These are phyloP conservation scores for Sporobolomyces pararoseus DNA, from an alignment of 768 basidiomycete species.

Conservation along the genomic window DNA sequence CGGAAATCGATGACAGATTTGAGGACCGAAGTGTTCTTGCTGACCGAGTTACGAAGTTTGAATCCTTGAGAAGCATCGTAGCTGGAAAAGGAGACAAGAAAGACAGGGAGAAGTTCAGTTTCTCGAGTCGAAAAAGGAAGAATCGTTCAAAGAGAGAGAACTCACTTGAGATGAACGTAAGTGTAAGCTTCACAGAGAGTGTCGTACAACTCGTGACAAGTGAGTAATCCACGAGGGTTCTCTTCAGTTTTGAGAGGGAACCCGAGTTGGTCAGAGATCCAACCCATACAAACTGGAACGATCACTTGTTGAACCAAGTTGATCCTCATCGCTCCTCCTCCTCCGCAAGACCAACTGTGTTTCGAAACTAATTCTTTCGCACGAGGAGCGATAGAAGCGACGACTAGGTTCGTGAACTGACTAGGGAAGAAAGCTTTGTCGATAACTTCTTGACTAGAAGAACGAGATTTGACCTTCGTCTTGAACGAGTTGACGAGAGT, in stretches of 20 bases:
- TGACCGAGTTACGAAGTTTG: constrained; percentile 16
- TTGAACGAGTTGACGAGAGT: neutral
- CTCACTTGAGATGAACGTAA: constrained; percentile 27
- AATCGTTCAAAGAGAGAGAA: neutral
- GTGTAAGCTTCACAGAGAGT: constrained; percentile 22
- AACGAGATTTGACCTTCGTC: neutral
- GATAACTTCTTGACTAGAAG: neutral
- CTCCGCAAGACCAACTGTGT: constrained; percentile 42
- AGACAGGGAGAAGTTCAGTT: too few species aligned
- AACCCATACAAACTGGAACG: constrained; percentile 58
- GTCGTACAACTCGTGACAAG: constrained; percentile 15
- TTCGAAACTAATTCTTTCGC: neutral
- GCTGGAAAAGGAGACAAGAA: too few species aligned
- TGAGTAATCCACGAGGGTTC: constrained; percentile 24
- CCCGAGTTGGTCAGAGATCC: constrained; percentile 20
- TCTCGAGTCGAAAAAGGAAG: neutral
- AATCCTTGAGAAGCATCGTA: constrained; percentile 17
- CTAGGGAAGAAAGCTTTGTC: neutral
- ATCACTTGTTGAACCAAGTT: constrained; percentile 68
- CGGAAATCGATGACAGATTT: constrained; percentile 11
- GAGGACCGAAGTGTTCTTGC: constrained; percentile 1
- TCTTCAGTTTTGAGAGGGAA: constrained; percentile 32
- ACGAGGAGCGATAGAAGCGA: neutral
- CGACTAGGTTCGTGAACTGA: constrained; percentile 4
- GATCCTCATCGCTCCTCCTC: constrained; percentile 49